A percentile compares a stretch with the other conserved stretches of the same genome.
These are phyloP conservation scores for Phyllosticta paracitricarpa DNA, from an alignment of 2,329 filamentous ascomycete species.

Conservation along the genomic window DNA sequence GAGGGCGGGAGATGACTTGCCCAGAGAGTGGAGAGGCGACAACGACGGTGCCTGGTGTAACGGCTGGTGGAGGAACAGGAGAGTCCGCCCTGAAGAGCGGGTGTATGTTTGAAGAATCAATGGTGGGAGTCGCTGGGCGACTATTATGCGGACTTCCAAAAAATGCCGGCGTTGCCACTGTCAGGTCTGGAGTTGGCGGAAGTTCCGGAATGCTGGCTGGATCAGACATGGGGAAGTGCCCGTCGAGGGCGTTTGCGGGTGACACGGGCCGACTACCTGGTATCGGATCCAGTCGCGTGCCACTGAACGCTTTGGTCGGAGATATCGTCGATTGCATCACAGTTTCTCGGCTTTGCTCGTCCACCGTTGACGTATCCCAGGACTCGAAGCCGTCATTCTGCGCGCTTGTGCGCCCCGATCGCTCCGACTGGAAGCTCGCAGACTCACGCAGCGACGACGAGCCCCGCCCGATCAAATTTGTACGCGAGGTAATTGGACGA, in stretches of 20 bases:
- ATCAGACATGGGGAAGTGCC: constrained; percentile 26
- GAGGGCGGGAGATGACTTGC: constrained; percentile 43
- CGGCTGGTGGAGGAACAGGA: constrained; percentile 53
- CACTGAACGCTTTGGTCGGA: constrained; percentile 22
- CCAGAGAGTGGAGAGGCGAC: constrained; percentile 60
- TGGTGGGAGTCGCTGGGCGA: constrained; percentile 27
- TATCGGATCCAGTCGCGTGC: constrained; percentile 58
- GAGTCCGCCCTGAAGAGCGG: constrained; percentile 68
- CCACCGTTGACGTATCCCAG: constrained; percentile 64
- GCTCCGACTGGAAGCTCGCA: constrained; percentile 23
- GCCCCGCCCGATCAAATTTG: constrained; percentile 22
- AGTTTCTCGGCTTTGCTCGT: constrained; percentile 50
- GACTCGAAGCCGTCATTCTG: constrained; percentile 54
- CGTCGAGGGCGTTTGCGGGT: constrained; percentile 50
- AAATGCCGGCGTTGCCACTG: constrained; percentile 1
- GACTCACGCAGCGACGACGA: constrained; percentile 23
- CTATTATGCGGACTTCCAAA: constrained; percentile 20
- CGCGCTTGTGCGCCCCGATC: constrained; percentile 14
- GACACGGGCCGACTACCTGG: constrained; percentile 57
- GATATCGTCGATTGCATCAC: constrained; percentile 41
- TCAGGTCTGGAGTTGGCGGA: neutral
- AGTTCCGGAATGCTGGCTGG: constrained; percentile 5
- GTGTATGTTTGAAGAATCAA: constrained; percentile 61
- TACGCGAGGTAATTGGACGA: constrained; percentile 27
- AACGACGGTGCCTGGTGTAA: constrained; percentile 61